Evolutionary conservation across 176 grass and related monocot species (phyloP), one percentile per base, ranked within the genome.

Genomic region (Oryza brachyantha): DNA sequence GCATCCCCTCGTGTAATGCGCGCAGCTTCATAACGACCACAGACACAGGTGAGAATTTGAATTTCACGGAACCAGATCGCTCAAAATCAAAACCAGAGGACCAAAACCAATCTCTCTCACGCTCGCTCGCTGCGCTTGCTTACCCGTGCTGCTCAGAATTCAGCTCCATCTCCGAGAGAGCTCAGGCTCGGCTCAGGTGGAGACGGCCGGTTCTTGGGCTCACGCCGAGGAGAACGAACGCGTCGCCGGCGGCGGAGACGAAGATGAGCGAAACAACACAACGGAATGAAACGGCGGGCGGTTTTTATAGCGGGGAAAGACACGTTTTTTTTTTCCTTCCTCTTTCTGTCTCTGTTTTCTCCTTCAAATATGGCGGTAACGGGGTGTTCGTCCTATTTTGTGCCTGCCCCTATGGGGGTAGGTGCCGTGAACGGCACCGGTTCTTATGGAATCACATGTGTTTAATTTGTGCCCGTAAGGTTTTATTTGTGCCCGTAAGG

Each of bases 1-100:
- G 87, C 94, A 97, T 70, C 86, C 57, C 72, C 86, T 87, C 75
- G 31, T 73, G 80, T 97, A 97, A 84, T 93, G 88, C 52, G 32
- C 59, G 82, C 94, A 97, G 38, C 94, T 97, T 79, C 35, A 64
- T 10, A 39, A 34, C 16, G 5, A 64, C 54, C 36, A 0, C 24
- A 52, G 63, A n/a, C 1, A 41, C 35, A 58, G 62, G 40, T 19
- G 9, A 69, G 32, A 26, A n/a, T n/a, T n/a, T n/a, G n/a, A n/a
- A n/a, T n/a, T n/a, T 14, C 19, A 4, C 12, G 5, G 9, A 52
- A 21, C 48, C 16, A 21, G 21, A 52, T 1, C 48, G 17, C 17
- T 19, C 25, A 19, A 46, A 29, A 32, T 32, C 12, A n/a, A 45
- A 36, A 64, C 21, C 48, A 52, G 48, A 52, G 17, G 48, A n/a